Evolutionary conservation across 2,329 filamentous ascomycete species (phyloP), one percentile per base, ranked within the genome.

Genomic region (Diaporthe ilicicola): DNA sequence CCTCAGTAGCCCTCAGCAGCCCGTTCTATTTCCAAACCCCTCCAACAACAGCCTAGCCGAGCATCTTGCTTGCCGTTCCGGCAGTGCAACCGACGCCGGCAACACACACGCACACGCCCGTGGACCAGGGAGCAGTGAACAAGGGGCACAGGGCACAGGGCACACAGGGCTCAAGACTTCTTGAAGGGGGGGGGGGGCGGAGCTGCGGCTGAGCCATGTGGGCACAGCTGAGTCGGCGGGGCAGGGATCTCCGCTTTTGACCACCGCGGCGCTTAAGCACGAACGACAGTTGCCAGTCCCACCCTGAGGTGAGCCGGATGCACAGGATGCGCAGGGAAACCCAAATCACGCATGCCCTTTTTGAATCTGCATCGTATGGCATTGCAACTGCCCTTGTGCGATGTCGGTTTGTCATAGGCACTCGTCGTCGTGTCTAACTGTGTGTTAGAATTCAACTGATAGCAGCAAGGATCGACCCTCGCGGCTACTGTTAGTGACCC

Each of bases 121-220:
- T 10, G 10, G 37, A 10, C 37, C 37, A 39, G 13, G 37, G 37
- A 39, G 37, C 37, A 39, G 13, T 34, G 32, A 9, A 34, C 32
- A 34, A 34, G 32, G 10, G 3, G 37, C 8, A 39, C 37, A 39
- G 37, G n/a, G n/a, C n/a, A n/a, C n/a, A n/a, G n/a, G n/a, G n/a
- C n/a, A n/a, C n/a, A n/a, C n/a, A n/a, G n/a, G n/a, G 13, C 37
- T 15, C 37, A 39, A 15, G 37, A 39, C 37, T 10, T 34, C 37
- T 39, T 15, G 37, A 39, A 9, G 32, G 32, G 37, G 8, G 13
- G 37, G 37, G 29, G 59, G 59, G 59, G 59, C 59, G 59, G 59
- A 64, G 59, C 59, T 64, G 59, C 59, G 59, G 59, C 59, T 64
- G 59, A 64, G 59, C 59, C 59, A 64, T 48, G 44, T 50, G 59